Percentiles rank a stretch among this genome's conserved stretches.
These are phyloP conservation scores for Talaromyces nanjingensis DNA, from an alignment of 495 filamentous ascomycete species.

Conservation along the genomic window DNA sequence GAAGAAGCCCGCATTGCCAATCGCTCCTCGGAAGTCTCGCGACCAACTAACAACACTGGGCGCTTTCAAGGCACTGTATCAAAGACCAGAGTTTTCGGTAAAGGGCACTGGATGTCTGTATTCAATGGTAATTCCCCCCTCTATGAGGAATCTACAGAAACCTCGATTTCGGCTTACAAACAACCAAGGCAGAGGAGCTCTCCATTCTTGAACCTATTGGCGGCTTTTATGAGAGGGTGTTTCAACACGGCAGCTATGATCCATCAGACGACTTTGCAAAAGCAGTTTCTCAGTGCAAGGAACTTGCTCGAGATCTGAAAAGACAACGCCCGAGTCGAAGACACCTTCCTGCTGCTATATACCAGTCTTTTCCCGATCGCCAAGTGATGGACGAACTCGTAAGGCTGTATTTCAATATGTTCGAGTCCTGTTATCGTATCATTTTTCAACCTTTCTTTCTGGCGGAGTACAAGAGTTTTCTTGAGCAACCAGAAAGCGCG, in stretches of 20 bases:
- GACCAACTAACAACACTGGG: neutral
- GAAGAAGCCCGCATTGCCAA: neutral
- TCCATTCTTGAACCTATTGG: constrained; percentile 14
- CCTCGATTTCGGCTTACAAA: constrained; percentile 11
- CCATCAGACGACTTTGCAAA: constrained; percentile 15
- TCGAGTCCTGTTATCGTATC: constrained; percentile 43
- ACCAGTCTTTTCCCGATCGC: constrained; percentile 17
- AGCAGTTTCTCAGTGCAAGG: constrained; percentile 18
- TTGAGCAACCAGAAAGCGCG: constrained; percentile 26
- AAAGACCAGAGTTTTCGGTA: constrained; percentile 23
- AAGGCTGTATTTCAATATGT: constrained; percentile 36
- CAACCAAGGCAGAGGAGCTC: constrained; percentile 21
- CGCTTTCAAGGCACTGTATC: constrained; percentile 17
- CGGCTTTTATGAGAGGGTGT: constrained; percentile 17
- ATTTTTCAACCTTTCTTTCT: constrained; percentile 38
- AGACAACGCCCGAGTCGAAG: constrained; percentile 16
- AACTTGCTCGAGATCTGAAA: constrained; percentile 20
- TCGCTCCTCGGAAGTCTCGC: neutral
- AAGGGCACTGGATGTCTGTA: constrained; percentile 25
- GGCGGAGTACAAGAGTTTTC: constrained; percentile 36
- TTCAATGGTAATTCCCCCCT: neutral
- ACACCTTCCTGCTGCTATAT: constrained; percentile 15
- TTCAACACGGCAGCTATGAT: constrained; percentile 12
- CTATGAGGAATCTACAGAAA: neutral
- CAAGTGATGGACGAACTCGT: constrained; percentile 35